Percentiles rank a stretch among this genome's conserved stretches.
Evolutionary conservation across 345 rosid genomes (phyloP).

Genomic region (Microcos paniculata): DNA sequence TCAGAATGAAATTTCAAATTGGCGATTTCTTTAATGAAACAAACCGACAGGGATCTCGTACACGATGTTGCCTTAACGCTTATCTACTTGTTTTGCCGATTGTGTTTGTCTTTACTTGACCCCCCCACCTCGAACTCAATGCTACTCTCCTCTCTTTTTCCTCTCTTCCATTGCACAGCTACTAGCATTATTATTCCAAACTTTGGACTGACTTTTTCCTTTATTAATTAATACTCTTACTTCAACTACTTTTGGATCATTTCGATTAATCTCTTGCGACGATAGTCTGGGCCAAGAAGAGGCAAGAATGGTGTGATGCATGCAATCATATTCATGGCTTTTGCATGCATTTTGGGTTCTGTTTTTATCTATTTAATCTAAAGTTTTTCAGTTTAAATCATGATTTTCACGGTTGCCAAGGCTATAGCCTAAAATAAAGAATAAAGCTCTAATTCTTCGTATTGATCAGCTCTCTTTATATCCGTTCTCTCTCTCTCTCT

Average conservation of each 20-base stretch:
- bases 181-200: too few relatives aligned
- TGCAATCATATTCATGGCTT: neutral
- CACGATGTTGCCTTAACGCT: neutral
- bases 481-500: too few relatives aligned
- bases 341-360: neutral
- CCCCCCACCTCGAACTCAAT: slow-evolving; percentile 1
- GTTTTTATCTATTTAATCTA: too few relatives aligned
- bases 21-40: neutral
- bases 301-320: neutral
- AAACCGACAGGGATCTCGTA: slow-evolving; percentile 22
- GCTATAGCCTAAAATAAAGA: too few relatives aligned
- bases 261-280: neutral
- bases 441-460: too few relatives aligned
- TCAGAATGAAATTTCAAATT: neutral
- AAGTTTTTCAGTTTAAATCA: too few relatives aligned
- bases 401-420: neutral
- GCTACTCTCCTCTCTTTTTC: neutral
- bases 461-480: too few relatives aligned
- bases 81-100: neutral
- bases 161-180: too few relatives aligned
- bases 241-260: neutral
- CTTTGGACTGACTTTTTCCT: neutral
- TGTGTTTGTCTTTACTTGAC: neutral
- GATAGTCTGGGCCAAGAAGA: too few relatives aligned
- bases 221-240: too few relatives aligned